Evolutionary conservation across 2,329 filamentous ascomycete species (phyloP), one percentile per base, ranked within the genome.

Genomic region (Podosphaera xanthii): DNA sequence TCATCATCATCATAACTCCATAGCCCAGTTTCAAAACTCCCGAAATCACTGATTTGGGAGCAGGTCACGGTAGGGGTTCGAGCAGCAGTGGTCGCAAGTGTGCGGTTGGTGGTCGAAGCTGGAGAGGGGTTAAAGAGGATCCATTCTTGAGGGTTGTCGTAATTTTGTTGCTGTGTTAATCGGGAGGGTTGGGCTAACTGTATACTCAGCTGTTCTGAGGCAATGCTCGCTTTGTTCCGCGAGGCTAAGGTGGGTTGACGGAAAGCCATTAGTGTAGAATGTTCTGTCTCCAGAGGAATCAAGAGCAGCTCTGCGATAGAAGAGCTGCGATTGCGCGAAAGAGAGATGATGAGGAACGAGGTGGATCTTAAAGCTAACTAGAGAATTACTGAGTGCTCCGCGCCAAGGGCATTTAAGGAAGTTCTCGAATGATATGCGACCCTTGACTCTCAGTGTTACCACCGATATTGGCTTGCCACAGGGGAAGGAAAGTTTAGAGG

Each of bases 91-190:
- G 82, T 81, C 44, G 86, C 82, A 61, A 78, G 82, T 52, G 83
- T 87, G 58, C 83, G 77, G 62, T 84, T 82, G 4, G 82, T 82
- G 9, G 77, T 77, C 30, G 85, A 83, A 2, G 77, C 78, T 63
- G 82, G 82, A 7, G 77, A 77, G 1, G 87, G 87, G 6, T 89
- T 87, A 75, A 98, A 98, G 63, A 98, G 81, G 59, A 97, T 85
- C 92, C 92, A 98, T 78, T 94, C 91, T 71, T 92, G 85, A 10
- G 87, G 84, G 64, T 90, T 84, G 62, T 86, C 81, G 61, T 81
- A 72, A 34, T 59, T 44, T 14, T 44, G 58, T 55, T 63, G 61
- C 33, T 55, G 30, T 55, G 52, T 36, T 31, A 38, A 34, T 14
- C n/a, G 40, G n/a, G 10, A 14, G 12, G 52, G 22, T 34, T 55